phyloP scores from a whole-genome alignment of 1,284 basidiomycete genomes.

The Afroboletus lepidellus region DNA sequence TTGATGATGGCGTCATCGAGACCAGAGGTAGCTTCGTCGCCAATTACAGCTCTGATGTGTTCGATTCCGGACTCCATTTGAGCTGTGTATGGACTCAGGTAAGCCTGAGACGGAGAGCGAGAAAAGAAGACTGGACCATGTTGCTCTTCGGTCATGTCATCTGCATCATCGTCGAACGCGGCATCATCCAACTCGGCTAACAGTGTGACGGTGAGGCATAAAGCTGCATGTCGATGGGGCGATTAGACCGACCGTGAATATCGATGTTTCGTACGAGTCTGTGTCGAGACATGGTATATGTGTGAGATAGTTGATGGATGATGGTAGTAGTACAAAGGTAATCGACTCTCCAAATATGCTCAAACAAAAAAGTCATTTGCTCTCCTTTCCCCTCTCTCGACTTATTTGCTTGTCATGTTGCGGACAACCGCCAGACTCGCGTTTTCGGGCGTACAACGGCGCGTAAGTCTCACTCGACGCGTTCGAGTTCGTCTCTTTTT shows the following conservation, averaged over 20 bases:
- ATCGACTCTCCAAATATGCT: constrained; percentile 20
- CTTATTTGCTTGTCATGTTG: constrained; percentile 41
- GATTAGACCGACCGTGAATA: constrained; percentile 62
- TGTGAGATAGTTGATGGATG: background rate
- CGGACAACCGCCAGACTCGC: constrained; percentile 42
- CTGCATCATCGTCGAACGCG: constrained; percentile 66
- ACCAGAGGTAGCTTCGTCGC: constrained; percentile 61
- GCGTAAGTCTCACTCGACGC: constrained; percentile 41
- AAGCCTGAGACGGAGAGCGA: background rate
- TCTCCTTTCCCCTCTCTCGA: background rate
- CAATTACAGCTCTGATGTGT: constrained; percentile 65
- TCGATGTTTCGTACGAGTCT: constrained; percentile 89
- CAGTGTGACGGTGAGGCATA: constrained; percentile 1
- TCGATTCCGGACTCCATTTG: constrained; percentile 73
- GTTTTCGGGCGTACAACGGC: constrained; percentile 41
- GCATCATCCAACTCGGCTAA: constrained; percentile 78
- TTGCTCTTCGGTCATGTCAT: constrained; percentile 70
- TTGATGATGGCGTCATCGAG: constrained; percentile 76
- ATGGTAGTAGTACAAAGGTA: background rate
- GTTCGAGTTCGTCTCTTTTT: background rate
- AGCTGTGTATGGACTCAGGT: constrained; percentile 42
- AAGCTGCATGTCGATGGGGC: background rate
- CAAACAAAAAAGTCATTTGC: constrained; percentile 21
- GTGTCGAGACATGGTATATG: constrained; percentile 75
- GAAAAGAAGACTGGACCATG: constrained; percentile 46